Evolutionary conservation across 2,329 filamentous ascomycete genomes (phyloP).

Genomic region (Diplodia scrobiculata): DNA sequence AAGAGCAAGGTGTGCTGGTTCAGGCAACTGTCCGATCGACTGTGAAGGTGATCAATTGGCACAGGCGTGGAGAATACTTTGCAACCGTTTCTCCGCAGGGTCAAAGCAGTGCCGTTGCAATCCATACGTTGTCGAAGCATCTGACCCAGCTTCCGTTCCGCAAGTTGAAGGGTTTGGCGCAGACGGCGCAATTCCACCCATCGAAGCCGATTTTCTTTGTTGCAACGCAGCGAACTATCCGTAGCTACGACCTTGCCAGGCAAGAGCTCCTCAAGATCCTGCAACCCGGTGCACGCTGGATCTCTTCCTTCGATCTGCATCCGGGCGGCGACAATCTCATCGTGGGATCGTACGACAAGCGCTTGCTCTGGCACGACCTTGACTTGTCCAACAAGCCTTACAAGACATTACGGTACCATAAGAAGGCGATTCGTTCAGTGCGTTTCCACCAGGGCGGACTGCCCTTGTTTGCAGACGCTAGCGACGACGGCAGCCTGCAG

Average conservation of each 20-base stretch:
- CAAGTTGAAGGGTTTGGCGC: conserved; percentile 71
- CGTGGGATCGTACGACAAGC: conserved; percentile 90
- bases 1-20: conserved; percentile 76
- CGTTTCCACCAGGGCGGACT: conserved; percentile 77
- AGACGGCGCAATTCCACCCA: conserved; percentile 93
- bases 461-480: conserved; percentile 90
- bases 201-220: conserved; percentile 92
- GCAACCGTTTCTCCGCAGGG: conserved; percentile 84
- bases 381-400: conserved; percentile 88
- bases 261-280: conserved; percentile 92
- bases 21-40: conserved; percentile 76
- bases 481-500: conserved; percentile 90
- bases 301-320: conserved; percentile 91
- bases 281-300: conserved; percentile 91
- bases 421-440: conserved; percentile 85
- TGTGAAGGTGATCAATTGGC: conserved; percentile 90
- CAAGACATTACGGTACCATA: conserved; percentile 94
- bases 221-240: conserved; percentile 88
- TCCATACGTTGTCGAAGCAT: conserved; percentile 94
- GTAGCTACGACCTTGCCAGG: conserved; percentile 88
- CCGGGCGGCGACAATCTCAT: conserved; percentile 91
- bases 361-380: conserved; percentile 94
- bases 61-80: conserved; percentile 91
- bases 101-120: conserved; percentile 78
- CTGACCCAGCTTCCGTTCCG: conserved; percentile 94